Evolutionary conservation across 495 filamentous ascomycete genomes (phyloP), one percentile per base, ranked within the genome.

Genomic region (Neurospora africana): DNA sequence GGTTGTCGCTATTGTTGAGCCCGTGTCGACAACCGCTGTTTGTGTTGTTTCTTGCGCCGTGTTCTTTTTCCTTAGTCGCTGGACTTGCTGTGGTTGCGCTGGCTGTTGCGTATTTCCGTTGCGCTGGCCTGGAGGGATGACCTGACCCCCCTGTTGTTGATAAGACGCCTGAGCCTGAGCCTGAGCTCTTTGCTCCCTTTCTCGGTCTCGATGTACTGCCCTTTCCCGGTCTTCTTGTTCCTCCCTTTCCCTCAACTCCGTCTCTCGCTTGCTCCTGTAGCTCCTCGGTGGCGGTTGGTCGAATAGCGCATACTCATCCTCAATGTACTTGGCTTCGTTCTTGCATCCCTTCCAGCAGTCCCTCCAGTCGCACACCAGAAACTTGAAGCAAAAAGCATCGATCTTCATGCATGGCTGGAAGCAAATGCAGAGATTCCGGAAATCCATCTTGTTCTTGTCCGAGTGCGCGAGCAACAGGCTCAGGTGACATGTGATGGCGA

Each of bases 331-430:
- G 72, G 91, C 90, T 78, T 97, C 94, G n/a, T 91, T 96, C 86
- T 89, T 93, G 84, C 94, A 97, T 3, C 94, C 94, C 77, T 95
- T 93, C 93, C 93, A 97, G 83, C 94, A 97, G 68, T 94, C 90
- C 73, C 91, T 87, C 94, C 94, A 97, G 79, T 97, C 90, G 76
- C 91, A 91, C 39, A 97, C 92, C 38, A 97, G 85, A 77, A 95
- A 97, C 69, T 93, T 90, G 85, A 97, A 97, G 82, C 92, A 95
- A 78, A 92, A 94, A 5, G 88, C 86, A 78, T 97, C 93, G 58
- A 97, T 94, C 76, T 92, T 94, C 86, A 97, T 91, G 81, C 92
- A 95, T 5, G 94, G 94, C 83, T 95, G 92, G 82, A 97, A 96
- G 84, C 94, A 97, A 74, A 97, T 94, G 82, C 92, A 94, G 2